These are phyloP conservation scores for Aspergillus sp. DNA, from an alignment of 2,329 filamentous ascomycete genomes.

Conservation along the genomic window DNA sequence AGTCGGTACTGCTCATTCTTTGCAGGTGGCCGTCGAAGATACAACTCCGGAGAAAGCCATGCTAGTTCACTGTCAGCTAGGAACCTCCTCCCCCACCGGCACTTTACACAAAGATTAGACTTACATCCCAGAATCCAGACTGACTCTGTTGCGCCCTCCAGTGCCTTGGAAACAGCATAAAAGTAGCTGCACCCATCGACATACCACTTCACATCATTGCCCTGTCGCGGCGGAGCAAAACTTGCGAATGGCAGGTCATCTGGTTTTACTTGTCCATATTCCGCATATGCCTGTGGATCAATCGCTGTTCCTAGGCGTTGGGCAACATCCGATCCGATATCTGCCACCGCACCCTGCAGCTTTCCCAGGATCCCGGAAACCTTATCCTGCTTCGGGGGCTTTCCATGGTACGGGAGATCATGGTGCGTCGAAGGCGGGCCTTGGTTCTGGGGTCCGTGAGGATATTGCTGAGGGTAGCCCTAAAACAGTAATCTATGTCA, in stretches of 20 bases:
- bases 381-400: conserved; percentile 28
- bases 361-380: conserved; percentile 47
- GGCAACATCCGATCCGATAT: conserved; percentile 44
- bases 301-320: conserved; percentile 41
- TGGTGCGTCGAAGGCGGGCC: conserved; percentile 16
- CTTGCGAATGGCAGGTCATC: conserved; percentile 45
- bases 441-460: neutral
- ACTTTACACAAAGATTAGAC: conserved; percentile 6
- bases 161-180: conserved; percentile 70
- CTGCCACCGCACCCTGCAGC: conserved; percentile 45
- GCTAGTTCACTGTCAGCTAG: conserved; percentile 20
- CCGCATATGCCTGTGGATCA: conserved; percentile 42
- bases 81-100: neutral
- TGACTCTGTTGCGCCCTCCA: conserved; percentile 66
- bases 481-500: neutral
- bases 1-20: conserved; percentile 75
- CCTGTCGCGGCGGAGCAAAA: conserved; percentile 65
- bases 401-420: conserved; percentile 20
- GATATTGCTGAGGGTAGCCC: neutral
- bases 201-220: conserved; percentile 75
- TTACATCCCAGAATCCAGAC: conserved; percentile 77
- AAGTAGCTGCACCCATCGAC: conserved; percentile 80
- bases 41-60: conserved; percentile 85
- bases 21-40: conserved; percentile 72
- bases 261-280: conserved; percentile 32